Evolutionary conservation across 2,329 filamentous ascomycete genomes (phyloP).

Genomic region (Leptodontidium sp.): DNA sequence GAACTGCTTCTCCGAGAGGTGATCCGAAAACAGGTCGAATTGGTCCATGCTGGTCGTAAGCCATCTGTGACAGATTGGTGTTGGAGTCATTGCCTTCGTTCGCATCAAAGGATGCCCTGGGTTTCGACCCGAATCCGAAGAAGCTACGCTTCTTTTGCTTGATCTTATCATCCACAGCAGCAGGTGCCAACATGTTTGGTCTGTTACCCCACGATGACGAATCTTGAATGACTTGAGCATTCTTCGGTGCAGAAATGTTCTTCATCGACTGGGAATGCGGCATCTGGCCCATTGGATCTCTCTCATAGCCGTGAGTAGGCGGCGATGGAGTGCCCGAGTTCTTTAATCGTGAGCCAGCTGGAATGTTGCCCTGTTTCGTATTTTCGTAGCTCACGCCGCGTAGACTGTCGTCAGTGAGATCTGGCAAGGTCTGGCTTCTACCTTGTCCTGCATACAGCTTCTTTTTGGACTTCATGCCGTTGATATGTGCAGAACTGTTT

Average conservation of each 20-base stretch:
- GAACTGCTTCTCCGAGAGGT: conserved; percentile 84
- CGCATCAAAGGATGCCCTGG: conserved; percentile 64
- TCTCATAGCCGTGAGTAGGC: conserved; percentile 42
- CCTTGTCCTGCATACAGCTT: conserved; percentile 50
- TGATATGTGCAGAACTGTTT: conserved; percentile 46
- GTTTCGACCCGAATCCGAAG: conserved; percentile 72
- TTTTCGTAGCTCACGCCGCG: conserved; percentile 49
- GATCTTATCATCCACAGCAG: conserved; percentile 73
- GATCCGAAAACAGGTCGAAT: conserved; percentile 83
- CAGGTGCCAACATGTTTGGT: conserved; percentile 57
- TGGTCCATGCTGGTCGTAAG: conserved; percentile 58
- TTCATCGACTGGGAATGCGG: conserved; percentile 51
- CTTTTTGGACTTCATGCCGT: conserved; percentile 53
- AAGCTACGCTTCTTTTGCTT: conserved; percentile 81
- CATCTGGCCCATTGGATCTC: conserved; percentile 41
- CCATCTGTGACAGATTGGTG: conserved; percentile 52
- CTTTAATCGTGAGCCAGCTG: conserved; percentile 44
- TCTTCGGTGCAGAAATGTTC: conserved; percentile 84
- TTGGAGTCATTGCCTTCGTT: conserved; percentile 61
- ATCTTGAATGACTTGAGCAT: conserved; percentile 85
- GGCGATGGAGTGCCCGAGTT: conserved; percentile 45
- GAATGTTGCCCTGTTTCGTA: conserved; percentile 47
- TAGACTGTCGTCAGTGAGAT: conserved; percentile 49
- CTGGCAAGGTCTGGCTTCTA: conserved; percentile 47
- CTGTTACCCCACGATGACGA: conserved; percentile 87